phyloP scores from a whole-genome alignment of 2,329 filamentous ascomycete genomes.

The Arachnomyces sp. region DNA sequence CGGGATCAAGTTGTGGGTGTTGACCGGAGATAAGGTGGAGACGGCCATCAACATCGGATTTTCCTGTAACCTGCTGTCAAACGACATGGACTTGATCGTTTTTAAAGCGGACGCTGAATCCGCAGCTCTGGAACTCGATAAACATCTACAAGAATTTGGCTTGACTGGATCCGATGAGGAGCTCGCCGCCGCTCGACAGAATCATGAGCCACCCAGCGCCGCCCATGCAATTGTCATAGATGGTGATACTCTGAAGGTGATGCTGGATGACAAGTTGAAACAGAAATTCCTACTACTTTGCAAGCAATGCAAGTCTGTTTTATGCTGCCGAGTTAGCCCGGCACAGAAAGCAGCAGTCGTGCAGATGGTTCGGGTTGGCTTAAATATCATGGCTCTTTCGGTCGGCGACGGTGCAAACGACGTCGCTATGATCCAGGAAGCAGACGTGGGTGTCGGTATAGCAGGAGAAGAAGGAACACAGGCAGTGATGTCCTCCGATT shows the following conservation, averaged over 20 bases:
- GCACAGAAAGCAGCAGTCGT: slow-evolving; percentile 97
- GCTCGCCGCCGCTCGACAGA: slow-evolving; percentile 66
- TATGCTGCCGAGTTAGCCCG: slow-evolving; percentile 95
- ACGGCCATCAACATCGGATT: slow-evolving; percentile 99
- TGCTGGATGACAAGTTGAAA: slow-evolving; percentile 71
- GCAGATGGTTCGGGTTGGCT: slow-evolving; percentile 83
- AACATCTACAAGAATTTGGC: slow-evolving; percentile 63
- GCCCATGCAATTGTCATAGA: slow-evolving; percentile 94
- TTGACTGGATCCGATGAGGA: slow-evolving; percentile 83
- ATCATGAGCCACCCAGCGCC: slow-evolving; percentile 75
- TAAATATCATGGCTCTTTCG: slow-evolving; percentile 93
- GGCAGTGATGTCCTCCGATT: slow-evolving; percentile 93
- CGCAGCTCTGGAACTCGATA: slow-evolving; percentile 66
- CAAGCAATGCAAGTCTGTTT: slow-evolving; percentile 92
- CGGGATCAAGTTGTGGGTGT: slow-evolving; percentile 96
- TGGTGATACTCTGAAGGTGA: slow-evolving; percentile 83
- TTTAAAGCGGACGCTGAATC: slow-evolving; percentile 74
- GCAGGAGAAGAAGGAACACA: slow-evolving; percentile 87
- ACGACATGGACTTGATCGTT: slow-evolving; percentile 94
- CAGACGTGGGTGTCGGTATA: slow-evolving; percentile 93
- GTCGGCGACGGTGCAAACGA: slow-evolving; percentile 94
- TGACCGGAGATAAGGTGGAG: slow-evolving; percentile 97
- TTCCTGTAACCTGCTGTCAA: slow-evolving; percentile 94
- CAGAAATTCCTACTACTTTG: slow-evolving; percentile 92
- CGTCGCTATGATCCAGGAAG: slow-evolving; percentile 96